Evolutionary conservation across 768 basidiomycete species (phyloP), one percentile per base, ranked within the genome.

Genomic region (Mycena venus): DNA sequence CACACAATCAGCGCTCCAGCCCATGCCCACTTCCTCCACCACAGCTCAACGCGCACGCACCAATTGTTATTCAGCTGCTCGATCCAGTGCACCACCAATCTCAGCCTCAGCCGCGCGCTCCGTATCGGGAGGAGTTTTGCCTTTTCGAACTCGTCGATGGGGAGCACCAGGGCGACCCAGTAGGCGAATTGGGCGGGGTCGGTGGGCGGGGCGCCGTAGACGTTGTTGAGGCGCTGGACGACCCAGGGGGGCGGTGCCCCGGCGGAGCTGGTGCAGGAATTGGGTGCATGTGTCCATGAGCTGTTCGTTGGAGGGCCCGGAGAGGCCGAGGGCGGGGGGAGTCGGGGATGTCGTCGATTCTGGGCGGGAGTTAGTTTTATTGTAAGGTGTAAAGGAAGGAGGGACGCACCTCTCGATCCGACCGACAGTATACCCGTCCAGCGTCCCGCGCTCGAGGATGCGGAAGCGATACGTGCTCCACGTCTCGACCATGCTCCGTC

Each of bases 61-160:
- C 88, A 90, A 77, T 89, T 87, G 80, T 83, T 86, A 78, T 87
- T 87, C 53, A 89, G 81, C 80, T 87, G 86, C 85, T 98, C 96
- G 79, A 99, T 97, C 98, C 98, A 99, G 79, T 96, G 94, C 31
- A 95, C 95, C 70, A 98, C 93, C 78, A 99, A 87, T 68, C 94
- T 87, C 66, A 99, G 84, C 36, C 98, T 88, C 74, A 98, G 86
- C 31, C 94, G 89, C 0, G 95, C 88, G 65, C 91, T 94, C 72
- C 92, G 90, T 63, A 97, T 92, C 0, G 96, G 95, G 14, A 97
- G 86, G 11, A 99, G 88, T 78, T 96, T 94, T 15, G 96, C 87
- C 82, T 97, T 96, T 85, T 96, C 94, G 78, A 92, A 89, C 70
- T 98, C 95, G 81, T 98, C 96, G 80, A 99, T 96, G 40, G 97